Percentiles rank a stretch among this genome's conserved stretches.
Conservation (phyloP, 352 stramenopile species). For the Plasmopara halstedii region DNA sequence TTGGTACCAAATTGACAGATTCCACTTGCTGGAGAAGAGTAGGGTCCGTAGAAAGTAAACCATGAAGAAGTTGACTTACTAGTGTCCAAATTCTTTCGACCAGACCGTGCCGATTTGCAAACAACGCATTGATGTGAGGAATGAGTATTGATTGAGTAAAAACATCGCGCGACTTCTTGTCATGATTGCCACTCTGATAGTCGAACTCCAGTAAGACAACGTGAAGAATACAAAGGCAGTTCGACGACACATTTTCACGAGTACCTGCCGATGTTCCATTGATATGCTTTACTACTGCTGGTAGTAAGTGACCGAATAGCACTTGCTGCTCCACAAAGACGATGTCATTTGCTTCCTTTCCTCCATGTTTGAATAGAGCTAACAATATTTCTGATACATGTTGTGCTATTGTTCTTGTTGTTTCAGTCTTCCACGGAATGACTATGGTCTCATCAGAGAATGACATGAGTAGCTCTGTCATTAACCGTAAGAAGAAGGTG, state of each 20-base stretch:
- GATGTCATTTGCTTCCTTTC: slow-evolving; percentile 29
- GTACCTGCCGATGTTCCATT: background rate
- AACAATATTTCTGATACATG: slow-evolving; percentile 40
- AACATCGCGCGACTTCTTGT: slow-evolving; percentile 16
- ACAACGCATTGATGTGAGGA: slow-evolving; percentile 25
- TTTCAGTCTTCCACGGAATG: slow-evolving; percentile 5
- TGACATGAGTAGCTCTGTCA: slow-evolving; percentile 48
- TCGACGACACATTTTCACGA: slow-evolving; percentile 23
- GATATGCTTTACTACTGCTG: slow-evolving; percentile 30
- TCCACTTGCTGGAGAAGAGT: slow-evolving; percentile 20
- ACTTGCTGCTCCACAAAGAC: slow-evolving; percentile 34
- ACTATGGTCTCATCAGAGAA: slow-evolving; percentile 38
- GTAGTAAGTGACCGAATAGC: slow-evolving; percentile 48
- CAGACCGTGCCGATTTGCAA: slow-evolving; percentile 2
- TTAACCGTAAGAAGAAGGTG: slow-evolving; percentile 59
- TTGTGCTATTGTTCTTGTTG: slow-evolving; percentile 19
- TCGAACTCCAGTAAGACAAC: slow-evolving; percentile 44
- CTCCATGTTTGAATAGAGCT: slow-evolving; percentile 34
- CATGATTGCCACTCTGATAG: slow-evolving; percentile 9
- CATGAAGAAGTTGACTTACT: slow-evolving; percentile 39
- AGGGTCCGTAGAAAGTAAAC: slow-evolving; percentile 29
- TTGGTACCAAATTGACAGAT: slow-evolving; percentile 13
- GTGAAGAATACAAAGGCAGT: slow-evolving; percentile 48
- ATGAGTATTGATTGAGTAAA: slow-evolving; percentile 48
- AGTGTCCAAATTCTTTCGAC: slow-evolving; percentile 48